These are phyloP conservation scores for Globisporangium perplexum DNA, from an alignment of 352 stramenopile species.

Conservation along the genomic window DNA sequence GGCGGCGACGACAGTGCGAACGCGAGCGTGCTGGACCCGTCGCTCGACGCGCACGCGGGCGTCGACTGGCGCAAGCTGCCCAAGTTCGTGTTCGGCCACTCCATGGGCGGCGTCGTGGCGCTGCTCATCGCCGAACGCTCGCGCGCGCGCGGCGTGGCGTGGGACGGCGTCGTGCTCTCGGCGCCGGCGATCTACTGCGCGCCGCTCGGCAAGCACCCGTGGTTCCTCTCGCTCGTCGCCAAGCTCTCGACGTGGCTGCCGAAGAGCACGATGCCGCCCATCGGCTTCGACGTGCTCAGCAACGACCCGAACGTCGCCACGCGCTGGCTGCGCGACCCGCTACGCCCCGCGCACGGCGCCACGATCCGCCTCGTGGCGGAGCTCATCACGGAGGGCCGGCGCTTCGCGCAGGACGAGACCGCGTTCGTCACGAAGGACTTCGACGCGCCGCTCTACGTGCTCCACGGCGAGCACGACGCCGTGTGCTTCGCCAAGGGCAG, in stretches of 20 bases:
- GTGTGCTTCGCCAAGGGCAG: conserved; percentile 28
- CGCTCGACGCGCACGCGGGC: conserved; percentile 25
- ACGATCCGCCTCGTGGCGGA: conserved; percentile 18
- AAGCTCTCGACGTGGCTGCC: conserved; percentile 25
- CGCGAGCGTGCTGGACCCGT: conserved; percentile 17
- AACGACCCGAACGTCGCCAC: conserved; percentile 24
- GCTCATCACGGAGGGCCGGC: conserved; percentile 20
- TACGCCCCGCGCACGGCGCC: conserved; percentile 24
- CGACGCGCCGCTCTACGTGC: conserved; percentile 25
- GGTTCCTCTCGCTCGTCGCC: conserved; percentile 13
- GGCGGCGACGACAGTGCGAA: conserved; percentile 10
- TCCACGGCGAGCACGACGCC: conserved; percentile 33
- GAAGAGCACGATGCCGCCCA: conserved; percentile 22
- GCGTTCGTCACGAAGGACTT: conserved; percentile 22
- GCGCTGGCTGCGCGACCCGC: conserved; percentile 25
- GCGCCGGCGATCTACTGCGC: conserved; percentile 26
- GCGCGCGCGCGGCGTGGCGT: conserved; percentile 16
- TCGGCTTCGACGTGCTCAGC: conserved; percentile 23
- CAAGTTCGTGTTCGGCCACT: conserved; percentile 51
- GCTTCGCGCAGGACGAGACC: conserved; percentile 16
- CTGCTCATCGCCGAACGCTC: conserved; percentile 25
- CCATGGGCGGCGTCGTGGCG: conserved; percentile 42
- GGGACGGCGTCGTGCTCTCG: conserved; percentile 40
- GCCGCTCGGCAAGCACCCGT: conserved; percentile 14
- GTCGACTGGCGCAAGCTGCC: conserved; percentile 34